Evolutionary conservation across 345 rosid species (phyloP).

Genomic region (Moringa oleifera): DNA sequence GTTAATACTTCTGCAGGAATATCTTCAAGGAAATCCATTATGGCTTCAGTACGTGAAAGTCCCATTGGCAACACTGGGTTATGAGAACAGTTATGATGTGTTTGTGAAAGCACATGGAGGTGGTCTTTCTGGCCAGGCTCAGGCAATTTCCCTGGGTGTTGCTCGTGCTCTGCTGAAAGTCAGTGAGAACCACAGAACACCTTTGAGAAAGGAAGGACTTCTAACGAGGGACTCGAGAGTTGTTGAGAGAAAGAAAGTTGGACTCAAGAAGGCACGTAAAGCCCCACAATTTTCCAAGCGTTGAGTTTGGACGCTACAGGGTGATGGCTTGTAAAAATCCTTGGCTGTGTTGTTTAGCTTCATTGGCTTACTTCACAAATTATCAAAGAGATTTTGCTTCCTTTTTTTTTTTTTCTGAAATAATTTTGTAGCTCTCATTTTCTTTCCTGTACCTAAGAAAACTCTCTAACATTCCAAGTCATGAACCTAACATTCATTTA

Average conservation of each 20-base stretch:
- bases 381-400: too few relatives aligned
- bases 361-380: too few relatives aligned
- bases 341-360: too few relatives aligned
- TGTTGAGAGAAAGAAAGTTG: constrained; percentile 91
- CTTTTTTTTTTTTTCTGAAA: too few relatives aligned
- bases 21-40: constrained; percentile 92
- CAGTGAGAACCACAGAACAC: constrained; percentile 60
- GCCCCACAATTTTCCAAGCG: constrained; percentile 93
- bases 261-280: constrained; percentile 96
- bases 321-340: background rate
- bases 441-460: too few relatives aligned
- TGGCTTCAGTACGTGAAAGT: constrained; percentile 87
- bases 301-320: constrained; percentile 17
- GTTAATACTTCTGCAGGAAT: constrained; percentile 48
- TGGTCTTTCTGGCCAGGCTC: constrained; percentile 96
- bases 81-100: constrained; percentile 76
- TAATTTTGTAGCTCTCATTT: too few relatives aligned
- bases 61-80: constrained; percentile 75
- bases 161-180: constrained; percentile 91
- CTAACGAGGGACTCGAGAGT: constrained; percentile 84
- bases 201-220: constrained; percentile 77
- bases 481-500: too few relatives aligned
- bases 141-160: constrained; percentile 81
- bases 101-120: constrained; percentile 96
- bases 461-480: too few relatives aligned